Conservation (phyloP, 257 asterid genomes). For the Cordia subcordata region DNA sequence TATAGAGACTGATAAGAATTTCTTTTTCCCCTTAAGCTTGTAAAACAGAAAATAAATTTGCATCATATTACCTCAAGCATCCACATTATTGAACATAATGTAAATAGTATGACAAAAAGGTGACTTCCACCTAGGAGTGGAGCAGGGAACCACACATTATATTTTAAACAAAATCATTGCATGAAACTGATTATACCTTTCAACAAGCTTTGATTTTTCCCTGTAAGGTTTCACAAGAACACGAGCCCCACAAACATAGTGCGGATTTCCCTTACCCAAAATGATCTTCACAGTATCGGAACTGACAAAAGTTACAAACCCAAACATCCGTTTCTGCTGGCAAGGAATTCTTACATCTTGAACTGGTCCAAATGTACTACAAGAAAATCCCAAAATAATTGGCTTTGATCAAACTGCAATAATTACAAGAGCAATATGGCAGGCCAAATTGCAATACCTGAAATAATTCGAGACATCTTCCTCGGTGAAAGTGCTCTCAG, state of each 20-base stretch:
- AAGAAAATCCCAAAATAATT: slow-evolving; percentile 11
- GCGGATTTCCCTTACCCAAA: slow-evolving; percentile 79
- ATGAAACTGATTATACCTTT: background rate
- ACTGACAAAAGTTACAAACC: slow-evolving; percentile 68
- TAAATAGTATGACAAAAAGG: too few species aligned
- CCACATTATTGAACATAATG: too few species aligned
- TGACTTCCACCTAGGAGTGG: too few species aligned
- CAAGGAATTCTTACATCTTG: slow-evolving; percentile 92
- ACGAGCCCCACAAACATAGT: slow-evolving; percentile 81
- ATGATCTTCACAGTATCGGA: slow-evolving; percentile 65
- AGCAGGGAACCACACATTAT: too few species aligned
- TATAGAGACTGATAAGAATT: too few species aligned
- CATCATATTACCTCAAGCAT: too few species aligned
- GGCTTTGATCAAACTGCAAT: slow-evolving; percentile 2
- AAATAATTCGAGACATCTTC: slow-evolving; percentile 78
- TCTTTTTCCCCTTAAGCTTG: too few species aligned
- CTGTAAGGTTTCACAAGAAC: slow-evolving; percentile 90
- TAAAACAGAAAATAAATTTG: too few species aligned
- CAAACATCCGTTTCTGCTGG: slow-evolving; percentile 89
- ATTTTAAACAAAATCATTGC: too few species aligned
- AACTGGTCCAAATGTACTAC: slow-evolving; percentile 75
- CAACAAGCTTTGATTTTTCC: slow-evolving; percentile 36
- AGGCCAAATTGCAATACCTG: slow-evolving; percentile 27
- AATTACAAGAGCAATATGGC: background rate
- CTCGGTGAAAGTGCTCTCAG: slow-evolving; percentile 75